A percentile compares a stretch with the other conserved stretches of the same genome.
Evolutionary conservation across 805 yeast genomes (phyloP).

Genomic region (Candida vartiovaarae): DNA sequence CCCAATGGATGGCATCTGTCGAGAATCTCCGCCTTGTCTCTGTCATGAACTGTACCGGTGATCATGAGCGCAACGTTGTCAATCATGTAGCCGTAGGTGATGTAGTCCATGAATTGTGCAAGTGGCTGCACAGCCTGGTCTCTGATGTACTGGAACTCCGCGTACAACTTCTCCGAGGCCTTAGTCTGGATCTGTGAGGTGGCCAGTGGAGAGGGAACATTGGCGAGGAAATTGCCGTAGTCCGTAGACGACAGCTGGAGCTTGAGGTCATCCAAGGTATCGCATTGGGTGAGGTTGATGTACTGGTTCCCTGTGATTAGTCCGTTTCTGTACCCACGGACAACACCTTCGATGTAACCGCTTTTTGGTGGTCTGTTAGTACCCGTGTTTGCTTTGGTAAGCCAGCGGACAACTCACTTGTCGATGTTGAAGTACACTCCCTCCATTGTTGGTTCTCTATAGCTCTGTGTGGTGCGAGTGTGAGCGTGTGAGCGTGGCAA

Average conservation of each 20-base stretch:
- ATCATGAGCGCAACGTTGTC: slow-evolving; percentile 94
- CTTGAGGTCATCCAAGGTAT: slow-evolving; percentile 87
- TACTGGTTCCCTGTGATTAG: slow-evolving; percentile 74
- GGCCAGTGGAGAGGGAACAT: slow-evolving; percentile 74
- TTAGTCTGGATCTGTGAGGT: slow-evolving; percentile 82
- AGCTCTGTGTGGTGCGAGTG: too few relatives aligned
- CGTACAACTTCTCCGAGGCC: slow-evolving; percentile 65
- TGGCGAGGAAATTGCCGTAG: slow-evolving; percentile 83
- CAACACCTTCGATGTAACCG: slow-evolving; percentile 92
- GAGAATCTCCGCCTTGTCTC: slow-evolving; percentile 83
- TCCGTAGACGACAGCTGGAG: slow-evolving; percentile 93
- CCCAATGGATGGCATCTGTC: slow-evolving; percentile 95
- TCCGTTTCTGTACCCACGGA: slow-evolving; percentile 89
- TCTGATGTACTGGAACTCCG: slow-evolving; percentile 79
- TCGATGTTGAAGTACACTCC: slow-evolving; percentile 89
- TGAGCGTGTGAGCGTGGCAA: too few relatives aligned
- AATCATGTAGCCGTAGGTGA: slow-evolving; percentile 96
- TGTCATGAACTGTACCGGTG: slow-evolving; percentile 93
- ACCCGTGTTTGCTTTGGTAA: not conserved
- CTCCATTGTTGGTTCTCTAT: slow-evolving; percentile 45
- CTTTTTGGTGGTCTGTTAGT: slow-evolving; percentile 20
- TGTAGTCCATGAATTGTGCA: slow-evolving; percentile 80
- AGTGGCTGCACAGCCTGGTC: slow-evolving; percentile 78
- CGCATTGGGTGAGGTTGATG: slow-evolving; percentile 92
- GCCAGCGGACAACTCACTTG: slow-evolving; percentile 22